Evolutionary conservation across 2,329 filamentous ascomycete species (phyloP), one percentile per base, ranked within the genome.

Genomic region (Furcasterigmium sp.): DNA sequence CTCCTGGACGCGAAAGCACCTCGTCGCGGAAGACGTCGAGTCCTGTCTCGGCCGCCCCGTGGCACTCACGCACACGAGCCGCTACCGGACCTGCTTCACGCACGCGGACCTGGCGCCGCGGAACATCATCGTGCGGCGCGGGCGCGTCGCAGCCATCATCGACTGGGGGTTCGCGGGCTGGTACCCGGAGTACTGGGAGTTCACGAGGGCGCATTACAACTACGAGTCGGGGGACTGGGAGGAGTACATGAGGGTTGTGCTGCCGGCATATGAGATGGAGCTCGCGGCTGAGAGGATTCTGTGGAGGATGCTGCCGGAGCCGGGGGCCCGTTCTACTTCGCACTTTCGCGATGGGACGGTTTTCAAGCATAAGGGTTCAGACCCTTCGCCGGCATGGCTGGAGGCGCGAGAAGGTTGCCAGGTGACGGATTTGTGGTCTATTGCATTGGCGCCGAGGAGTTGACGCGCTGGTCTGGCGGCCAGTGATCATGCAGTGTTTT

Each of bases 111-210:
- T 59, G 5, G 44, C 39, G 2, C 49, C 52, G 15, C 48, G 53
- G 28, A 60, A 61, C 37, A 57, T 60, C 17, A 55, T 62, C 4
- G 52, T 61, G 5, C 46, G 45, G 5, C 21, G 42, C 8, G 53
- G 54, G 9, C 55, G 50, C 15, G 46, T 61, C 6, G 51, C 45
- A 36, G 56, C 54, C 4, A 53, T 60, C n/a, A 51, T 63, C 32
- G 58, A 62, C 39, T 62, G 57, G 56, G 58, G 29, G 5, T 57
- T 57, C 49, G 46, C 64, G 3, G 64, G 64, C 42, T 62, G 59
- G 56, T 61, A 60, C 45, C 59, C 57, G 2, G 57, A 61, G 41
- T 60, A 60, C 45, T 62, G 55, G 58, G 58, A 60, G 43, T 57
- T 53, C 14, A 56, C 53, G 11, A 60, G 53, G 50, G 53, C 52